Percentiles rank a stretch among this genome's conserved stretches.
Conservation (phyloP, 345 rosid genomes). For the Raphanus sativus region DNA sequence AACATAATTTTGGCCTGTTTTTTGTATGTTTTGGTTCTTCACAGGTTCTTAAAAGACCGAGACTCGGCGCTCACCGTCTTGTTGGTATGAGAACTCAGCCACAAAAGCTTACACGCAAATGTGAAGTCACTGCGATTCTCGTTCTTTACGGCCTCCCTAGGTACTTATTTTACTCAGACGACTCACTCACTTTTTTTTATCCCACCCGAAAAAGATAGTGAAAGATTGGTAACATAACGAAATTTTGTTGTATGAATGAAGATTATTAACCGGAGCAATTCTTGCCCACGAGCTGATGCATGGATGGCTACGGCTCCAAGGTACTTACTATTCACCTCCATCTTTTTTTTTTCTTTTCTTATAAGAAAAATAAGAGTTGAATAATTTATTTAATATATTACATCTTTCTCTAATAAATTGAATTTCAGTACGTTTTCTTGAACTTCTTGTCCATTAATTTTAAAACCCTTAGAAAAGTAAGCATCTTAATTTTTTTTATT, state of each 20-base stretch:
- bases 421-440: background rate
- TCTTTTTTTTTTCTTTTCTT: background rate
- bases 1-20: constrained; percentile 18
- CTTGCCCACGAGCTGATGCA: constrained; percentile 96
- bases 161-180: constrained; percentile 34
- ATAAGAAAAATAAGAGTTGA: background rate
- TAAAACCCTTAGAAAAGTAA: background rate
- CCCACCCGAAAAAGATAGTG: background rate
- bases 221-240: background rate
- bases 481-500: background rate
- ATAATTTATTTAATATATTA: background rate
- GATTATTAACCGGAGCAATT: constrained; percentile 92
- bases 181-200: background rate
- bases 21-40: background rate
- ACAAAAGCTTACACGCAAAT: constrained; percentile 72
- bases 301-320: constrained; percentile 91
- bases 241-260: constrained; percentile 43
- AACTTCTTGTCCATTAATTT: background rate
- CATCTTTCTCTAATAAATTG: background rate
- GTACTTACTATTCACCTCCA: constrained; percentile 35
- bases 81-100: constrained; percentile 77
- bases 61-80: constrained; percentile 61
- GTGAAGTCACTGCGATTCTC: constrained; percentile 96
- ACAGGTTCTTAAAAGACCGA: constrained; percentile 67
- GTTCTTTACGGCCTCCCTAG: constrained; percentile 97